These are phyloP conservation scores for Magnaporthales sp. DNA, from an alignment of 2,329 filamentous ascomycete genomes.

Conservation along the genomic window DNA sequence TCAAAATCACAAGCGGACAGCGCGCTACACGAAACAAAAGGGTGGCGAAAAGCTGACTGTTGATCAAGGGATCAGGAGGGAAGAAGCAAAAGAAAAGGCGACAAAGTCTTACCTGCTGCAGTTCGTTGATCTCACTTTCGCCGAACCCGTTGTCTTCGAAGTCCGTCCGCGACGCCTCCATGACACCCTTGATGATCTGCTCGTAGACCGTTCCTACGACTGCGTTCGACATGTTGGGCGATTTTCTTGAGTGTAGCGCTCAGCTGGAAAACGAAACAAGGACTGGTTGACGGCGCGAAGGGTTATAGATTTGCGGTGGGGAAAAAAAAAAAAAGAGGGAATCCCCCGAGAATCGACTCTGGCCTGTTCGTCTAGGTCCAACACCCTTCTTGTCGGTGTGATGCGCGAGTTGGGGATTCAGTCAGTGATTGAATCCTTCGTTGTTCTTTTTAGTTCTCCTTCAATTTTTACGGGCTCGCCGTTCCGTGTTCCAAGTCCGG, in stretches of 20 bases:
- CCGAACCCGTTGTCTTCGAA: slow-evolving; percentile 96
- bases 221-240: slow-evolving; percentile 45
- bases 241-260: not conserved
- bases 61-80: not conserved
- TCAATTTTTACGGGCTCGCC: not conserved
- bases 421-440: not conserved
- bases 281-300: not conserved
- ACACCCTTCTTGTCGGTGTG: not conserved
- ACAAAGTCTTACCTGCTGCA: slow-evolving; percentile 66
- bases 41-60: not conserved
- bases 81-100: slow-evolving; percentile 4
- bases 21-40: not conserved
- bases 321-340: too few species aligned
- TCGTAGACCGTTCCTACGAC: slow-evolving; percentile 71
- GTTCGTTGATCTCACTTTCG: slow-evolving; percentile 73
- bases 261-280: not conserved
- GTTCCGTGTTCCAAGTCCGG: not conserved
- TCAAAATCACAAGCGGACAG: not conserved
- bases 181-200: slow-evolving; percentile 73
- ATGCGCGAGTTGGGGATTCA: not conserved
- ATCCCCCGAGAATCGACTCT: not conserved
- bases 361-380: not conserved
- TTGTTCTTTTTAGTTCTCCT: not conserved
- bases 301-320: not conserved
- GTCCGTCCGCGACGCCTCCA: slow-evolving; percentile 84